These are phyloP conservation scores for Gossypioides kirkii DNA, from an alignment of 345 rosid genomes.

Conservation along the genomic window DNA sequence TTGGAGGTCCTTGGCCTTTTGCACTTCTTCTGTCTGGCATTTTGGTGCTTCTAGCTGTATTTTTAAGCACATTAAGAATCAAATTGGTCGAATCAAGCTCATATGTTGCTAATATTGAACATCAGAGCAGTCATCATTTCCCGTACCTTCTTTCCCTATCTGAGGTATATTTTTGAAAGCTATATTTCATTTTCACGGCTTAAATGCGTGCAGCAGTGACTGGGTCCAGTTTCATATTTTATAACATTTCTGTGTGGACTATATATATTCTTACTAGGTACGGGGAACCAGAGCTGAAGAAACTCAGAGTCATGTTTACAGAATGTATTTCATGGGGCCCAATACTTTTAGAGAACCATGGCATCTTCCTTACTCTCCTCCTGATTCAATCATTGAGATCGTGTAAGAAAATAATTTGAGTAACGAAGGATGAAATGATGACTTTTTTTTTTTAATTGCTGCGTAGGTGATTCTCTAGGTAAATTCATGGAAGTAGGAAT, in stretches of 20 bases:
- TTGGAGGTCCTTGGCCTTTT: slow-evolving; percentile 94
- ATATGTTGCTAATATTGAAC: slow-evolving; percentile 50
- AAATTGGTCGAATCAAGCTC: slow-evolving; percentile 60
- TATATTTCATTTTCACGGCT: slow-evolving; percentile 12
- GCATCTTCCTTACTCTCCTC: slow-evolving; percentile 96
- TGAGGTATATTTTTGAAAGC: slow-evolving; percentile 50
- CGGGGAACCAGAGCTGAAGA: slow-evolving; percentile 90
- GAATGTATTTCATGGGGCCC: slow-evolving; percentile 61
- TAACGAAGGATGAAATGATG: background rate
- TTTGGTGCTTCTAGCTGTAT: slow-evolving; percentile 64
- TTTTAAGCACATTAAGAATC: slow-evolving; percentile 65
- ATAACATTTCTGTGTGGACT: slow-evolving; percentile 13
- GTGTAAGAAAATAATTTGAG: slow-evolving; percentile 57
- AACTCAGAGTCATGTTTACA: slow-evolving; percentile 87
- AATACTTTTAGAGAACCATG: slow-evolving; percentile 96
- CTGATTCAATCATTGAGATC: slow-evolving; percentile 81
- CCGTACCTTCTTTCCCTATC: slow-evolving; percentile 89
- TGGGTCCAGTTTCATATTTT: slow-evolving; percentile 2
- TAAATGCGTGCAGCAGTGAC: slow-evolving; percentile 8
- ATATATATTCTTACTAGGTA: slow-evolving; percentile 48
- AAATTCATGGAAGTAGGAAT: background rate
- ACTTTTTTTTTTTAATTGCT: background rate
- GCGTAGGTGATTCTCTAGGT: slow-evolving; percentile 16
- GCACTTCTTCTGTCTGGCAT: slow-evolving; percentile 60
- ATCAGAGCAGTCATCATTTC: slow-evolving; percentile 56